Percentiles rank a stretch among this genome's conserved stretches.
Evolutionary conservation across 768 basidiomycete genomes (phyloP).

Genomic region (Pisolithus marmoratus): DNA sequence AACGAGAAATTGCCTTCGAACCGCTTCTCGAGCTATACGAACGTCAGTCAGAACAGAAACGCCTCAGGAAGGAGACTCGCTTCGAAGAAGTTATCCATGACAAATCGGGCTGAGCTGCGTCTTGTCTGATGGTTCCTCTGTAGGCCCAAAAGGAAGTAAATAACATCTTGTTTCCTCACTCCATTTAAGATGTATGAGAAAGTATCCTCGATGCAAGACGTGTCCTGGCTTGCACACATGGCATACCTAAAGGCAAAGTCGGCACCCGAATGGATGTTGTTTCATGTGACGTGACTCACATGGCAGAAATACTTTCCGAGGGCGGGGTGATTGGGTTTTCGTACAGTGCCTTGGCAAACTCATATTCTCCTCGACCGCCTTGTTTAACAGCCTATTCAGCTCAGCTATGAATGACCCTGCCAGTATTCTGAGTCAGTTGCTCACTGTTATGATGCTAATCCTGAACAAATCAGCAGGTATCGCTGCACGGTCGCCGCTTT

Average conservation of each 20-base stretch:
- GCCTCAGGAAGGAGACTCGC: constrained; percentile 33
- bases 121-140: constrained; percentile 50
- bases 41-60: background rate
- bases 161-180: constrained; percentile 55
- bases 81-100: constrained; percentile 62
- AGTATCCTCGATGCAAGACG: constrained; percentile 53
- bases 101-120: constrained; percentile 50
- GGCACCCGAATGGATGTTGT: background rate
- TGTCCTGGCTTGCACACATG: constrained; percentile 55
- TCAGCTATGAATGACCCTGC: background rate
- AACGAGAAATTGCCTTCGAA: constrained; percentile 68
- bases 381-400: constrained; percentile 56
- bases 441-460: constrained; percentile 47
- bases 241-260: constrained; percentile 41
- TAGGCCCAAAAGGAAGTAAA: constrained; percentile 59
- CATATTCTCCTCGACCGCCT: constrained; percentile 71
- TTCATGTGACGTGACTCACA: constrained; percentile 36
- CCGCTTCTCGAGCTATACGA: constrained; percentile 51
- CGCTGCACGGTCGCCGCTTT: constrained; percentile 65
- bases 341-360: constrained; percentile 62
- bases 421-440: constrained; percentile 12
- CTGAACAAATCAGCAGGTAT: constrained; percentile 78
- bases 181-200: constrained; percentile 53
- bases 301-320: constrained; percentile 56
- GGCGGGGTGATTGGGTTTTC: constrained; percentile 71